Conservation (phyloP, 139 green algal species). For the Tetradesmus lagerheimii region DNA sequence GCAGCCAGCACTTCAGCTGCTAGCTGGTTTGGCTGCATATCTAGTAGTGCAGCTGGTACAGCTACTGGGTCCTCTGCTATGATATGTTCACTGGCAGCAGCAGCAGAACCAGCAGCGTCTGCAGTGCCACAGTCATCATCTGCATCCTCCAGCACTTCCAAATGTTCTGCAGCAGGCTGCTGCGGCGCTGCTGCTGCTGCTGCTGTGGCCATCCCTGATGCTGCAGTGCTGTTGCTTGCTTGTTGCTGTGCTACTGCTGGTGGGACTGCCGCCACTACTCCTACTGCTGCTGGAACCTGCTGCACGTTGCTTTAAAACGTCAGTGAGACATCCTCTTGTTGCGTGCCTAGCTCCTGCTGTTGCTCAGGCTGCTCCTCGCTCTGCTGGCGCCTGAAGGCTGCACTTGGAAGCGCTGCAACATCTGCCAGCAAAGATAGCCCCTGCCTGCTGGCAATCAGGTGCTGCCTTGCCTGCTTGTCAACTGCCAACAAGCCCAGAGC, state of each 20-base stretch:
- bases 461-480: constrained; percentile 24
- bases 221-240: background rate
- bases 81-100: background rate
- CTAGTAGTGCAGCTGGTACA: background rate
- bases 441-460: background rate
- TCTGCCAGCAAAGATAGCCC: constrained; percentile 1
- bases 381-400: background rate
- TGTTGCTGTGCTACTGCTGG: background rate
- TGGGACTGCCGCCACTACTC: background rate
- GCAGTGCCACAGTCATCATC: background rate
- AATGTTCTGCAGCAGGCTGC: background rate
- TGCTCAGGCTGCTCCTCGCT: background rate
- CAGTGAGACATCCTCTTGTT: background rate
- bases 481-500: constrained; percentile 23
- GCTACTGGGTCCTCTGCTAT: background rate
- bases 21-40: background rate
- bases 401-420: background rate
- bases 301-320: background rate
- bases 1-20: constrained; percentile 24
- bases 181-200: background rate
- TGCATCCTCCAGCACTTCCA: background rate
- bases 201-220: background rate
- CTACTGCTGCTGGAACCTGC: background rate
- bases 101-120: background rate
- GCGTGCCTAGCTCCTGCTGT: background rate